Conservation (phyloP, 192 early-diverging fungal species). For the Coemansia reversa region DNA sequence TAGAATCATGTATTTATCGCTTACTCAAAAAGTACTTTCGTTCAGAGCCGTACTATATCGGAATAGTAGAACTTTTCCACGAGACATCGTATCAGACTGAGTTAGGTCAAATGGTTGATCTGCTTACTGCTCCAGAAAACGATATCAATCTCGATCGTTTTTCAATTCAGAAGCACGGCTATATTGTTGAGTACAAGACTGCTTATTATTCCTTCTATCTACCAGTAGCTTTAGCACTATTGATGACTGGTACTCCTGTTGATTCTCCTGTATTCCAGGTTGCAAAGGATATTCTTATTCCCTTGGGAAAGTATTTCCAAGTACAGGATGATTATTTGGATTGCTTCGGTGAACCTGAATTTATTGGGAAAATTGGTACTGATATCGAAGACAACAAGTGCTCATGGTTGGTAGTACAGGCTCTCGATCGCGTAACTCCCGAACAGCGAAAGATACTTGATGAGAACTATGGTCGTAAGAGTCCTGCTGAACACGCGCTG, state of each 20-base stretch:
- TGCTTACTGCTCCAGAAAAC: constrained; percentile 98
- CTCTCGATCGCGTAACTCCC: constrained; percentile 69
- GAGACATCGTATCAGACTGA: constrained; percentile 97
- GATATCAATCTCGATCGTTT: constrained; percentile 90
- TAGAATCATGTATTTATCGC: constrained; percentile 90
- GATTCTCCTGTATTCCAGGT: constrained; percentile 77
- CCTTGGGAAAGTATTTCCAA: constrained; percentile 98
- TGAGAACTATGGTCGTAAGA: constrained; percentile 91
- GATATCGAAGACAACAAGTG: constrained; percentile 99
- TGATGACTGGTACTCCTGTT: constrained; percentile 76
- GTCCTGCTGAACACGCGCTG: constrained; percentile 66
- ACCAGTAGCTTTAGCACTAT: constrained; percentile 92
- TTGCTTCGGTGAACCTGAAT: constrained; percentile 85
- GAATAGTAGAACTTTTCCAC: constrained; percentile 92
- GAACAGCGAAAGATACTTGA: constrained; percentile 86
- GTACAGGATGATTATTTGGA: constrained; percentile 98
- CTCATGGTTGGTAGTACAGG: constrained; percentile 96
- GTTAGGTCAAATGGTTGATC: constrained; percentile 95
- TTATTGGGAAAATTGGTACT: constrained; percentile 99
- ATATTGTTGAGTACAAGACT: constrained; percentile 98
- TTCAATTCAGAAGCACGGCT: constrained; percentile 86
- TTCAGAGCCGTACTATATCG: constrained; percentile 79
- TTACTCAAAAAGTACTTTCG: constrained; percentile 95
- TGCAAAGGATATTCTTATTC: constrained; percentile 83
- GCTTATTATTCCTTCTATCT: constrained; percentile 99